These are phyloP conservation scores for Perilla frutescens DNA, from an alignment of 257 asterid genomes.

Conservation along the genomic window DNA sequence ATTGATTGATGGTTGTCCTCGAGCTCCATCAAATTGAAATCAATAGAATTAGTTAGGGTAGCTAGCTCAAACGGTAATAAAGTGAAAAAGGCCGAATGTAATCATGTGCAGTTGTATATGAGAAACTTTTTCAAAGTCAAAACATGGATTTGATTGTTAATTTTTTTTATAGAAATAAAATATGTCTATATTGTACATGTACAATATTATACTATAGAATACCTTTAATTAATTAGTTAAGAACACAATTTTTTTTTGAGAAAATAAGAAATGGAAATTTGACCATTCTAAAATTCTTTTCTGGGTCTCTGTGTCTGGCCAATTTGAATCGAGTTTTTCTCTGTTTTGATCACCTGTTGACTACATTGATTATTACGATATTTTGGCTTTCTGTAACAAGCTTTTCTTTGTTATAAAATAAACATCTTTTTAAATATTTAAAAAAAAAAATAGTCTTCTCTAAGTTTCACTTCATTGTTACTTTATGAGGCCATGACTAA, in stretches of 20 bases:
- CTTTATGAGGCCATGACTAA: too few species aligned
- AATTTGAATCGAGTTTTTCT: too few species aligned
- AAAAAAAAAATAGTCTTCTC: too few species aligned
- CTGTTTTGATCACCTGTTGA: too few species aligned
- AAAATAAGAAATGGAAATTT: neutral
- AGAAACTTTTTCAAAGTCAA: constrained; percentile 34
- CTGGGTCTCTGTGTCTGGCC: too few species aligned
- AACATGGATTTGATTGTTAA: constrained; percentile 17
- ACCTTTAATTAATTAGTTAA: neutral
- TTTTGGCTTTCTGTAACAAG: too few species aligned
- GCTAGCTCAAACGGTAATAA: constrained; percentile 17
- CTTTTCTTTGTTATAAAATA: too few species aligned
- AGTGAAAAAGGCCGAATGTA: constrained; percentile 11
- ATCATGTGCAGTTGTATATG: constrained; percentile 31
- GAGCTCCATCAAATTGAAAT: constrained; percentile 13
- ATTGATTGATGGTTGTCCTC: neutral
- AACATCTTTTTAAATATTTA: too few species aligned
- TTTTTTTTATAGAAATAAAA: neutral
- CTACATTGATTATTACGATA: too few species aligned
- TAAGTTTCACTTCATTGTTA: too few species aligned
- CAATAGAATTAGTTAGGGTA: neutral
- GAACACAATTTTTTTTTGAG: neutral
- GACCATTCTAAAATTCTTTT: neutral
- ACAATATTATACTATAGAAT: neutral
- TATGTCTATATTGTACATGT: too few species aligned